Conservation (phyloP, 176 grass and related monocot species). For the Puccinellia tenuiflora region DNA sequence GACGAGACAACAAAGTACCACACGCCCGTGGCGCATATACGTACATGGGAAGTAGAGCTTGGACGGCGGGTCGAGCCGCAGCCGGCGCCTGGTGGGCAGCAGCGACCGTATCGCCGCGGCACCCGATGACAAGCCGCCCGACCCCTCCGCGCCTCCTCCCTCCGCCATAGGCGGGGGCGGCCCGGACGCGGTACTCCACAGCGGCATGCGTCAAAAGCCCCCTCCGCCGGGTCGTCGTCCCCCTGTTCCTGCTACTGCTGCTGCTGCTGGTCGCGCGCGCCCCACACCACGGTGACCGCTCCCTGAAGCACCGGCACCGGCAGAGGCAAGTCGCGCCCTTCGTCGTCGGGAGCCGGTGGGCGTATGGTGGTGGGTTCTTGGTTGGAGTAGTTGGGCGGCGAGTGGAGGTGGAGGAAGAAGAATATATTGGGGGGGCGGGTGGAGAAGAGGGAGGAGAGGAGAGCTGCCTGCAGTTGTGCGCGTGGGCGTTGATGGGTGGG, state of each 20-base stretch:
- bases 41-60: slow-evolving; percentile 98
- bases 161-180: not conserved
- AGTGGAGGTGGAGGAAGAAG: not conserved
- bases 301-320: not conserved
- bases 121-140: not conserved
- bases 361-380: slow-evolving; percentile 20
- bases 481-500: not conserved
- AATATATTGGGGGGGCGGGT: slow-evolving; percentile 5
- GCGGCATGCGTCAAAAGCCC: slow-evolving; percentile 35
- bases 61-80: slow-evolving; percentile 73
- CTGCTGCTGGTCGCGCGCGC: not conserved
- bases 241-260: not conserved
- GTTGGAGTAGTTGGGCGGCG: not conserved
- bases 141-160: not conserved
- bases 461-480: not conserved
- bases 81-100: slow-evolving; percentile 72
- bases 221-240: not conserved
- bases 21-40: not conserved
- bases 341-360: not conserved
- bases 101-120: slow-evolving; percentile 63
- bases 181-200: slow-evolving; percentile 36
- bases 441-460: not conserved
- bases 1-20: too few relatives aligned
- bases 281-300: not conserved
- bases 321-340: slow-evolving; percentile 1